phyloP scores from a whole-genome alignment of 164 flowering plant genomes.

The Santalum album region DNA sequence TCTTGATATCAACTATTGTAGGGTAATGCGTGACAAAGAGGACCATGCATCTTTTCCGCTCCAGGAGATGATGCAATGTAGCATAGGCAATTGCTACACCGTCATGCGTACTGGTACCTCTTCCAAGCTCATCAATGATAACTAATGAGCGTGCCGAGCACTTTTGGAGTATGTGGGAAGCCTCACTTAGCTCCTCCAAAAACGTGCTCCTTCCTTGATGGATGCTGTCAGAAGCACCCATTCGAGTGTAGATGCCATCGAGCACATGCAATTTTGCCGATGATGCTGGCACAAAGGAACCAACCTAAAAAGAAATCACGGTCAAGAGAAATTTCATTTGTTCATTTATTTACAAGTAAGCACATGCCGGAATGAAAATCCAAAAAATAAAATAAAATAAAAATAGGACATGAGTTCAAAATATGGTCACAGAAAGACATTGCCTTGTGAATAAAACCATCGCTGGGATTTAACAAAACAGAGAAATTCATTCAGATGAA shows the following conservation, averaged over 20 bases:
- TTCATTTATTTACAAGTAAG: too few relatives aligned
- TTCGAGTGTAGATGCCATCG: conserved; percentile 77
- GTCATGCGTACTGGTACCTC: conserved; percentile 98
- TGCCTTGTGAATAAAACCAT: neutral
- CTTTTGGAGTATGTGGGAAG: conserved; percentile 61
- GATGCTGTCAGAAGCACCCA: conserved; percentile 91
- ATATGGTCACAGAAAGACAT: too few relatives aligned
- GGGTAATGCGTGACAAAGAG: conserved; percentile 99
- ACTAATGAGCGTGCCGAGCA: conserved; percentile 68
- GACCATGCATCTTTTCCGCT: conserved; percentile 63
- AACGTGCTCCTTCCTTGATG: conserved; percentile 93
- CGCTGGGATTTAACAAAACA: neutral
- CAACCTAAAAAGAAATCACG: conserved; percentile 76
- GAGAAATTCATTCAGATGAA: too few relatives aligned
- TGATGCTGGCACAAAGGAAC: conserved; percentile 92
- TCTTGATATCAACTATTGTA: conserved; percentile 53
- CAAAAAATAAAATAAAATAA: too few relatives aligned
- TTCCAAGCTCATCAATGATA: conserved; percentile 92
- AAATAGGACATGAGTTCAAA: too few relatives aligned
- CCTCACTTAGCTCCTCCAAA: conserved; percentile 83
- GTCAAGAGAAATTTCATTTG: too few relatives aligned
- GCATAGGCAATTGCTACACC: conserved; percentile 96
- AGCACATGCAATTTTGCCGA: conserved; percentile 77
- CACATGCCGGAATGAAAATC: too few relatives aligned
- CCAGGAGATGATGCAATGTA: conserved; percentile 61